Percentiles rank a stretch among this genome's conserved stretches.
Evolutionary conservation across 2,329 filamentous ascomycete genomes (phyloP).

Genomic region (Claviceps paspali): DNA sequence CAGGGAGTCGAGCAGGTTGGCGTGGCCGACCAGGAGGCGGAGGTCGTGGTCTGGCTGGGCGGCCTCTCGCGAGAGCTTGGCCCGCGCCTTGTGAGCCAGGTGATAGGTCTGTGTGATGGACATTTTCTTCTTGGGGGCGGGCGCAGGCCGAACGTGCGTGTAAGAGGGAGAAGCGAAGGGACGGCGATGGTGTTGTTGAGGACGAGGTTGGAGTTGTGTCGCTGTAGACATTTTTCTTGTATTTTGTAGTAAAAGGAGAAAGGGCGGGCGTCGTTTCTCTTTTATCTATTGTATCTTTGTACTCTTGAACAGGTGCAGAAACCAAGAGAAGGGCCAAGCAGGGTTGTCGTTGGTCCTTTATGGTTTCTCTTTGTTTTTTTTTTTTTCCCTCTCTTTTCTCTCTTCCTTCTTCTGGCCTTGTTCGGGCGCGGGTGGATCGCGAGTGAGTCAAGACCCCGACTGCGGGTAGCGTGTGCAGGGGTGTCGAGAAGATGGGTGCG

Average conservation of each 20-base stretch:
- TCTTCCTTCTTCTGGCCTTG: too few species aligned
- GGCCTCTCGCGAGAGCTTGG: constrained; percentile 90
- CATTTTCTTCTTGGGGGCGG: constrained; percentile 61
- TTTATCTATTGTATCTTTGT: background rate
- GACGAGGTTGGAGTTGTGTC: constrained; percentile 12
- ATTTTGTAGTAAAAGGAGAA: background rate
- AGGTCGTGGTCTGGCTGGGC: constrained; percentile 86
- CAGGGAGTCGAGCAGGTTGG: constrained; percentile 90
- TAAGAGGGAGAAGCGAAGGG: constrained; percentile 7
- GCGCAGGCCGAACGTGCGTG: constrained; percentile 19
- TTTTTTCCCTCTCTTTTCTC: background rate
- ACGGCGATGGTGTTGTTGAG: constrained; percentile 5
- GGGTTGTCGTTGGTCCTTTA: too few species aligned
- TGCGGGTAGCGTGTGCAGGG: background rate
- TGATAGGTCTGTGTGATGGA: constrained; percentile 97
- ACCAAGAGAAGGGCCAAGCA: too few species aligned
- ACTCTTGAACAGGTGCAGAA: too few species aligned
- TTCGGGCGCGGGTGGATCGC: constrained; percentile 1
- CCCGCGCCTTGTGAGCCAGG: constrained; percentile 88
- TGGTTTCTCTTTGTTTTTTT: background rate
- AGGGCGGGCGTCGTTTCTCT: background rate
- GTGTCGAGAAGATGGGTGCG: too few species aligned
- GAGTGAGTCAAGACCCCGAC: constrained; percentile 11
- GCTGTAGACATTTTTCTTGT: constrained; percentile 16
- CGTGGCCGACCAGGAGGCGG: constrained; percentile 86